phyloP scores from a whole-genome alignment of 108 stramenopile species.

The Nitzschia sp. region DNA sequence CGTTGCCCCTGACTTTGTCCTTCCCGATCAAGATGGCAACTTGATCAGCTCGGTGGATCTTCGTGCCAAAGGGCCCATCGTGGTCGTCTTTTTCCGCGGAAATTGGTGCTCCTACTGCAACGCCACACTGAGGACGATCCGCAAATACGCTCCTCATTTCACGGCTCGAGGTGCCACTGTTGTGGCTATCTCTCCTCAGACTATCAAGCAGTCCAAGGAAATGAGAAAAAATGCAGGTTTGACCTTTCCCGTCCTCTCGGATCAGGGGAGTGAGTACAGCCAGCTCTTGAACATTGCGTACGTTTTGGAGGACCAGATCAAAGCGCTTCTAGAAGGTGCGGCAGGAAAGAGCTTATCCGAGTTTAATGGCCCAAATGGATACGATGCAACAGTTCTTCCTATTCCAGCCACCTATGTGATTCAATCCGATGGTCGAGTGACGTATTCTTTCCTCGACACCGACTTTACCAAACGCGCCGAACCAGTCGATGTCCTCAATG shows the following conservation, averaged over 20 bases:
- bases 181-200: conserved; percentile 17
- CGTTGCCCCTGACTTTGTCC: conserved; percentile 22
- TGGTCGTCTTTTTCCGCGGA: conserved; percentile 23
- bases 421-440: conserved; percentile 6
- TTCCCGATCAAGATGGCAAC: conserved; percentile 10
- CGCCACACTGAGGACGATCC: conserved; percentile 1
- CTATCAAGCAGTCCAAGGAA: background rate
- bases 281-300: conserved; percentile 10
- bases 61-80: conserved; percentile 19
- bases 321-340: background rate
- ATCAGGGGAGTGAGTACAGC: conserved; percentile 9
- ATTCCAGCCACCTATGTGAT: conserved; percentile 32
- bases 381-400: conserved; percentile 8
- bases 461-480: conserved; percentile 20
- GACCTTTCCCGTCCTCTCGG: conserved; percentile 20
- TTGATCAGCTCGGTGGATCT: conserved; percentile 6
- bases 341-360: background rate
- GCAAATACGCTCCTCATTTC: conserved; percentile 11
- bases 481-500: conserved; percentile 26
- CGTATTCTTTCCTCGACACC: conserved; percentile 7
- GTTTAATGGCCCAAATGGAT: conserved; percentile 6
- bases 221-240: background rate
- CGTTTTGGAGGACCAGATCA: conserved; percentile 1
- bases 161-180: conserved; percentile 17
- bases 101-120: conserved; percentile 28